phyloP scores from a whole-genome alignment of 164 flowering plant genomes.

The Chloranthus sessilifolius region DNA sequence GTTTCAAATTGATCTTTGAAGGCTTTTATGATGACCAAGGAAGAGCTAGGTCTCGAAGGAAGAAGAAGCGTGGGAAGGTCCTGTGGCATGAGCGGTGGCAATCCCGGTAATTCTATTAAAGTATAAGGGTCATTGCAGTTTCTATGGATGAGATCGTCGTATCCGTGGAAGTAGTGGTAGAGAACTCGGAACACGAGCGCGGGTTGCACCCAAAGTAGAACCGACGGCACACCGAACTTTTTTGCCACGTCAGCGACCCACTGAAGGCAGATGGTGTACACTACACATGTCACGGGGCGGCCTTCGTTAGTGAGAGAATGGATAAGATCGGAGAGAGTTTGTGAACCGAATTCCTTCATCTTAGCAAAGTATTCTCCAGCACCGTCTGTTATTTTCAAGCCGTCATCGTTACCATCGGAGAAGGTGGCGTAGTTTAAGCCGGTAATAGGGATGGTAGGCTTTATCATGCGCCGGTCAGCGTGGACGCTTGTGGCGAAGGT shows the following conservation, averaged over 20 bases:
- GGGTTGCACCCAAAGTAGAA: slow-evolving; percentile 34
- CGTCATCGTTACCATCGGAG: slow-evolving; percentile 38
- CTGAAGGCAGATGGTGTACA: slow-evolving; percentile 27
- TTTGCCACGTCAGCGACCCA: slow-evolving; percentile 40
- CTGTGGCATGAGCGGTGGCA: slow-evolving; percentile 21
- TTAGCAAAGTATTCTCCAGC: neutral
- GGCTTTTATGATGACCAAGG: neutral
- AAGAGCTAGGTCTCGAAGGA: neutral
- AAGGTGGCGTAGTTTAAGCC: slow-evolving; percentile 26
- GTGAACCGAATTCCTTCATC: slow-evolving; percentile 12
- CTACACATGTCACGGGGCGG: slow-evolving; percentile 21
- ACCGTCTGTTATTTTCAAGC: slow-evolving; percentile 14
- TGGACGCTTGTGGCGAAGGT: slow-evolving; percentile 25
- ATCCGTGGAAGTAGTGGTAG: slow-evolving; percentile 19
- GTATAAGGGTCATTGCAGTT: slow-evolving; percentile 3
- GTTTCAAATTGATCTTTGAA: slow-evolving; percentile 27
- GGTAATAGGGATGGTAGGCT: neutral
- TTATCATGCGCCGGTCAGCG: slow-evolving; percentile 16
- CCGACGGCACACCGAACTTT: slow-evolving; percentile 19
- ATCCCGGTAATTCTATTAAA: slow-evolving; percentile 19
- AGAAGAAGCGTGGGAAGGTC: slow-evolving; percentile 34
- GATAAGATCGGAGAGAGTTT: slow-evolving; percentile 12
- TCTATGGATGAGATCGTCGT: slow-evolving; percentile 3
- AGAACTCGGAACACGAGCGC: slow-evolving; percentile 26
- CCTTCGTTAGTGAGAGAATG: neutral